Conservation (phyloP, 1,284 basidiomycete genomes). For the Ceratobasidium sp. region DNA sequence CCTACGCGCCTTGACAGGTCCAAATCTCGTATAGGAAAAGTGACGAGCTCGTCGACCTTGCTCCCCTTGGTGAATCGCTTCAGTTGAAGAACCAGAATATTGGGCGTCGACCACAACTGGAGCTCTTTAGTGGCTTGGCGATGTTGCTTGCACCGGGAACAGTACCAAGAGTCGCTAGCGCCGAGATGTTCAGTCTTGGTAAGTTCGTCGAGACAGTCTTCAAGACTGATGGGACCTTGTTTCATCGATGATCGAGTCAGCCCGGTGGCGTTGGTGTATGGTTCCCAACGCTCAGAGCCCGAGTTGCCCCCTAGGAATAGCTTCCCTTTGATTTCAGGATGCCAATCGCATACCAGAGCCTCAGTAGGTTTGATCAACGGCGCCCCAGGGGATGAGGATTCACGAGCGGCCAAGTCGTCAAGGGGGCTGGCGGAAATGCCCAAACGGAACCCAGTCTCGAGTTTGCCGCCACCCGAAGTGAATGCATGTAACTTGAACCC, state of each 20-base stretch:
- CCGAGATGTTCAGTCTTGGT: conserved; percentile 94
- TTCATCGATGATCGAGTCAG: conserved; percentile 55
- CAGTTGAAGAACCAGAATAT: conserved; percentile 95
- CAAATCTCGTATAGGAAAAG: conserved; percentile 91
- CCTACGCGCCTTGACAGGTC: conserved; percentile 81
- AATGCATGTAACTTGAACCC: conserved; percentile 6
- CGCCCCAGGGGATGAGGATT: background rate
- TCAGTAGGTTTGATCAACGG: conserved; percentile 58
- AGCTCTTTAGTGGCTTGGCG: conserved; percentile 99
- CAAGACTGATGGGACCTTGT: conserved; percentile 75
- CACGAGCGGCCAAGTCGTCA: background rate
- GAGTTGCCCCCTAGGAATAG: conserved; percentile 72
- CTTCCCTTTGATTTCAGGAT: conserved; percentile 73
- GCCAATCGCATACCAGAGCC: conserved; percentile 86
- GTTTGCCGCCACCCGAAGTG: background rate
- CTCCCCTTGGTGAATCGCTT: conserved; percentile 97
- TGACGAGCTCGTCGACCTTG: conserved; percentile 93
- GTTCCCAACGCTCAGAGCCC: conserved; percentile 67
- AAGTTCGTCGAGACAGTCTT: conserved; percentile 96
- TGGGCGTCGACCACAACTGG: conserved; percentile 98
- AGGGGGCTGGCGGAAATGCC: background rate
- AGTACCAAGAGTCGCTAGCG: conserved; percentile 98
- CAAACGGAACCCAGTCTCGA: conserved; percentile 39
- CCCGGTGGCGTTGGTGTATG: conserved; percentile 41
- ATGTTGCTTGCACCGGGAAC: conserved; percentile 96